Base-by-base conservation (phyloP, 257 asterid genomes). In the Eustoma russellianum region DNA sequence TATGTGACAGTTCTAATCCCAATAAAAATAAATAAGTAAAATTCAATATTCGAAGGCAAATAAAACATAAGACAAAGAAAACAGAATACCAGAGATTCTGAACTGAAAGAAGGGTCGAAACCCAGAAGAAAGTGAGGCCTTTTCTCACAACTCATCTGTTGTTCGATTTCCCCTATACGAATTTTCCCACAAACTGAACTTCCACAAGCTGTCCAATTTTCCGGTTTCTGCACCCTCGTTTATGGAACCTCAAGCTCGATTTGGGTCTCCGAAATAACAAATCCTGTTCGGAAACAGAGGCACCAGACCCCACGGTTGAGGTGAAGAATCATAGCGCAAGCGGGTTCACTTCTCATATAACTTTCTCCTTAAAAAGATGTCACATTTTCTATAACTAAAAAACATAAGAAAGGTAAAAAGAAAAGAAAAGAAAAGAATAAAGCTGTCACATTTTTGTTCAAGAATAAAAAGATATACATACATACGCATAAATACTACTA, bases 91-190 rank as follows among this genome's bases (percentile, higher is more conserved):
- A 85, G 68, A 65, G 72, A 69, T 30, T 83, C 72, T 47, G 82
- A 83, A 76, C 71, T 74, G 24, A 71, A 40, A 47, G 82, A 74
- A 55, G 92, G 93, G 67, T 81, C 82, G 67, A 89, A 85, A 56
- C 77, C 84, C 79, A 77, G 58, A 62, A 83, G 85, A 70, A 89
- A 89, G 73, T 75, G 80, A 70, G 95, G 94, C 65, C 66, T 77
- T 63, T 68, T 83, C 61, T 24, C 46, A 63, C 61, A 59, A 74
- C 65, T 66, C 96, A 85, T 86, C 11, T 38, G 12, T 73, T 70
- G 75, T 30, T 18, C 28, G 41, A 54, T 35, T 10, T 17, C 17
- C 30, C 46, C 52, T 38, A 38, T 5, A 7, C 1, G 7, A 11
- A 38, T 4, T 3, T 38, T 8, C 12, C 43, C 43, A 38, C 43